Evolutionary conservation across 2,329 filamentous ascomycete genomes (phyloP).

Genomic region (Parafenestella ontariensis): DNA sequence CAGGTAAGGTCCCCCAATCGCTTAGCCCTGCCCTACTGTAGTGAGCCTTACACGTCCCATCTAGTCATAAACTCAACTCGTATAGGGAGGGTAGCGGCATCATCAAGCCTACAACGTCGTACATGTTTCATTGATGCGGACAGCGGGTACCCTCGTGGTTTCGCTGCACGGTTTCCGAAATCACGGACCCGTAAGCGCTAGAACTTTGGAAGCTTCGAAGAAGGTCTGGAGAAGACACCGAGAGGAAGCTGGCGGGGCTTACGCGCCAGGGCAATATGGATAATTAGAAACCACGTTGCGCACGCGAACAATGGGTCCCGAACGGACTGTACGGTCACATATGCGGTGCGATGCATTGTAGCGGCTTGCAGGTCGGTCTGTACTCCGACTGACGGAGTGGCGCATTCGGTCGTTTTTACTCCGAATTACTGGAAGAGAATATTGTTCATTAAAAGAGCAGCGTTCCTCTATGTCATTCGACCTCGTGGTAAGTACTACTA

Average conservation of each 20-base stretch:
- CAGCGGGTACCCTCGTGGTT: slow-evolving; percentile 7
- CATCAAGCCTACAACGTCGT: slow-evolving; percentile 10
- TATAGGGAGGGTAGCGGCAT: not conserved
- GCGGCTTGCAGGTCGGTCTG: slow-evolving; percentile 2
- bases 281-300: slow-evolving; percentile 21
- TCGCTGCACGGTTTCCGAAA: slow-evolving; percentile 21
- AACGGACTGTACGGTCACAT: slow-evolving; percentile 2
- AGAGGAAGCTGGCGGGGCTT: slow-evolving; percentile 13
- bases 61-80: not conserved
- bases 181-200: slow-evolving; percentile 25
- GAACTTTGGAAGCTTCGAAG: slow-evolving; percentile 24
- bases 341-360: not conserved
- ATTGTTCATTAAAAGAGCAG: not conserved
- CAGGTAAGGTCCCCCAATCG: slow-evolving; percentile 4
- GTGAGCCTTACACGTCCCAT: not conserved
- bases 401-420: slow-evolving; percentile 2
- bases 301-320: slow-evolving; percentile 7
- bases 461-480: not conserved
- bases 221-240: slow-evolving; percentile 23
- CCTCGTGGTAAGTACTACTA: not conserved
- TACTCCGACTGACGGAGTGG: slow-evolving; percentile 8
- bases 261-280: slow-evolving; percentile 17
- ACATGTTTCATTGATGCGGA: slow-evolving; percentile 7
- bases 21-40: not conserved
- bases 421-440: not conserved